Conservation (phyloP, 2,329 filamentous ascomycete genomes). For the Scedosporium aurantiacum region DNA sequence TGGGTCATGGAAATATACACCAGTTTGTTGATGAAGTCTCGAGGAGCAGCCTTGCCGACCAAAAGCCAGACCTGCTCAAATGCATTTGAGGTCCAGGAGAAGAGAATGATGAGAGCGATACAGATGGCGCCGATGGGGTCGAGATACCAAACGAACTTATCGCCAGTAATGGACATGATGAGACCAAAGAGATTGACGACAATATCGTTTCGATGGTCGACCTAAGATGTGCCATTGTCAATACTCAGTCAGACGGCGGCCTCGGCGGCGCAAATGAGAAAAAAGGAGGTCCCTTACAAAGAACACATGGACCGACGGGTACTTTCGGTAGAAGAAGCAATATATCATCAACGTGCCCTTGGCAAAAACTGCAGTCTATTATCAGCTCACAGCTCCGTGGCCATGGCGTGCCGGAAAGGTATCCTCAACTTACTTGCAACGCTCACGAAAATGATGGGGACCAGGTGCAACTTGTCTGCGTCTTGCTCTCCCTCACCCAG, state of each 20-base stretch:
- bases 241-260: neutral
- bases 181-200: constrained; percentile 43
- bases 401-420: neutral
- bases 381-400: neutral
- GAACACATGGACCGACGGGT: constrained; percentile 45
- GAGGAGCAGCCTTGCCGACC: constrained; percentile 49
- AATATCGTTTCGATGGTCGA: constrained; percentile 48
- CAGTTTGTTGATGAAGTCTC: constrained; percentile 43
- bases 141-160: constrained; percentile 45
- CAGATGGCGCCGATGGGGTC: constrained; percentile 50
- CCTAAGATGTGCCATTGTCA: constrained; percentile 8
- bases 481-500: constrained; percentile 32
- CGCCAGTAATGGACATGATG: constrained; percentile 43
- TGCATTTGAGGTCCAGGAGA: constrained; percentile 49
- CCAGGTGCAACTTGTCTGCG: constrained; percentile 34
- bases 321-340: constrained; percentile 40
- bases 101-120: constrained; percentile 49
- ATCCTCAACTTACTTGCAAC: constrained; percentile 33
- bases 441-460: constrained; percentile 44
- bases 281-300: constrained; percentile 24
- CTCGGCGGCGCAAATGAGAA: neutral
- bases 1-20: constrained; percentile 46
- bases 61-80: constrained; percentile 52
- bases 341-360: constrained; percentile 42
- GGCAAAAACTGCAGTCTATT: constrained; percentile 28